A percentile compares a stretch with the other conserved stretches of the same genome.
phyloP scores from a whole-genome alignment of 257 asterid genomes.

The Salvia splendens region DNA sequence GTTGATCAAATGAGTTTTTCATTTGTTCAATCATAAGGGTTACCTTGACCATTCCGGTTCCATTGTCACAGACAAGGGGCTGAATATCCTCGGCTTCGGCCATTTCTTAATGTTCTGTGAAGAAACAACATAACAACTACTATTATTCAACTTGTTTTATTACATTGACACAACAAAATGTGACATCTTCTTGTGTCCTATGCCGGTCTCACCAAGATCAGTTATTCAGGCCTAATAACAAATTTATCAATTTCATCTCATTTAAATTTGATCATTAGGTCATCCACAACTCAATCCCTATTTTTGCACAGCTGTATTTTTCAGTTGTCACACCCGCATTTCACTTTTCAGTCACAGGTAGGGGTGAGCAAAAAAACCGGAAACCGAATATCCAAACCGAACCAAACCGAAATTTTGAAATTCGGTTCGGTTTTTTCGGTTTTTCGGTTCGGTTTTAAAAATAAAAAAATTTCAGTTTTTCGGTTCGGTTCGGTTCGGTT shows the following conservation, averaged over 20 bases:
- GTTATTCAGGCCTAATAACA: not conserved
- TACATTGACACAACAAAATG: not conserved
- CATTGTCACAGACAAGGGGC: conserved; percentile 68
- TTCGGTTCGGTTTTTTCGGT: too few relatives aligned
- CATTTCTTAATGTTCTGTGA: conserved; percentile 46
- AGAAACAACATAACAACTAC: not conserved
- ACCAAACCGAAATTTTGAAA: too few relatives aligned
- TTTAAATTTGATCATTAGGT: too few relatives aligned
- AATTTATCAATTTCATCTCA: too few relatives aligned
- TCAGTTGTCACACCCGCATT: too few relatives aligned
- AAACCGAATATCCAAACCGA: too few relatives aligned
- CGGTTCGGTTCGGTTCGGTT: too few relatives aligned
- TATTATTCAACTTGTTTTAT: not conserved
- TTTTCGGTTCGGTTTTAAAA: too few relatives aligned
- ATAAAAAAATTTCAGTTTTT: too few relatives aligned
- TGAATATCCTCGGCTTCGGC: conserved; percentile 65
- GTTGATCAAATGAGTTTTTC: not conserved
- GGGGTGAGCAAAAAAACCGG: too few relatives aligned
- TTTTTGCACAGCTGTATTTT: too few relatives aligned
- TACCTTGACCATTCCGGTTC: conserved; percentile 72
- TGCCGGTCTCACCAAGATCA: conserved; percentile 17
- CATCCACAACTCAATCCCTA: too few relatives aligned
- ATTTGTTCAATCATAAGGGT: not conserved
- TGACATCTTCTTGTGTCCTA: conserved; percentile 6
- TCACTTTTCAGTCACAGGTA: not conserved